phyloP scores from a whole-genome alignment of 192 early-diverging fungal species.

The Linnemannia elongata region DNA sequence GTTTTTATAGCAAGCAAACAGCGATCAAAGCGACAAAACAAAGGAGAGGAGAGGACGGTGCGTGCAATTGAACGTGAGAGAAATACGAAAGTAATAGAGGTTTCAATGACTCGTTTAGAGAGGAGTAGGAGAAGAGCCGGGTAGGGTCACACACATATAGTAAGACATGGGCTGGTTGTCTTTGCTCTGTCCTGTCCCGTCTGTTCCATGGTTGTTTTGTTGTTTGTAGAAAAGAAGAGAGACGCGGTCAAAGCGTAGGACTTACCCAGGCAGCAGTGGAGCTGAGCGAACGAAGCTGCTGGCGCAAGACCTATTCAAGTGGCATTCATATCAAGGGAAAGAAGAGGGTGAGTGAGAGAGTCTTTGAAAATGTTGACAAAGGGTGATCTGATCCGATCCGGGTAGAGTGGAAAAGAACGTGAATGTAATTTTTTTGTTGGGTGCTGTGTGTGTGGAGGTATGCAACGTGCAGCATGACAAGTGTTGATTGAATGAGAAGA shows the following conservation, averaged over 20 bases:
- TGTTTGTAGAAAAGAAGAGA: background rate
- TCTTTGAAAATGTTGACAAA: background rate
- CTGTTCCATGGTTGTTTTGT: background rate
- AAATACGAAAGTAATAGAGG: background rate
- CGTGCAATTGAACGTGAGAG: background rate
- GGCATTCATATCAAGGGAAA: background rate
- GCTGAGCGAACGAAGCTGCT: slow-evolving; percentile 56
- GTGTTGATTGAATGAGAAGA: background rate
- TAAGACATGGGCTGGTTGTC: slow-evolving; percentile 9
- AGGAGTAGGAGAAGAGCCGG: background rate
- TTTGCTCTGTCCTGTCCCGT: background rate
- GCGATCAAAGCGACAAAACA: background rate
- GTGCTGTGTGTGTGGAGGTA: background rate
- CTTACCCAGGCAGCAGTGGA: slow-evolving; percentile 55
- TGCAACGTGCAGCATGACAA: background rate
- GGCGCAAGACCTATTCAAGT: slow-evolving; percentile 42
- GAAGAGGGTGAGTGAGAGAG: background rate
- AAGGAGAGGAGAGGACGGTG: background rate
- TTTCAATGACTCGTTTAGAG: background rate
- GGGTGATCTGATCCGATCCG: slow-evolving; percentile 1
- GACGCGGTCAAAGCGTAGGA: slow-evolving; percentile 6
- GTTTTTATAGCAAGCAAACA: background rate
- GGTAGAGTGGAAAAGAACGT: background rate
- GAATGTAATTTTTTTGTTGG: background rate
- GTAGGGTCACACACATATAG: background rate